A percentile compares a stretch with the other conserved stretches of the same genome.
Evolutionary conservation across 192 early-diverging fungal species (phyloP).

Genomic region (Gaertneriomyces sp.): DNA sequence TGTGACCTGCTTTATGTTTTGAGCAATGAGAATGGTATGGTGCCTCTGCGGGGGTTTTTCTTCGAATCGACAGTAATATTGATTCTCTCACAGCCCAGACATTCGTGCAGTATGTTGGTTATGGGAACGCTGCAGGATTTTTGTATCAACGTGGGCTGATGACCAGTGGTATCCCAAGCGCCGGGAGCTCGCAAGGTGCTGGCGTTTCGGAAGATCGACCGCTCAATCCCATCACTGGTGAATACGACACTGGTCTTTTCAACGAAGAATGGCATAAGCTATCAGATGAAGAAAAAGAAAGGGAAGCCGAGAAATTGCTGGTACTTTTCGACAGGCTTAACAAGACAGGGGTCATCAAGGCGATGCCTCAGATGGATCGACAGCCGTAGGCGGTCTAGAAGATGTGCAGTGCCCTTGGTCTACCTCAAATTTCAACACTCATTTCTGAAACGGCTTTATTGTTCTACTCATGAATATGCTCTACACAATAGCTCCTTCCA

Average conservation of each 20-base stretch:
- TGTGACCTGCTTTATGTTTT: constrained; percentile 65
- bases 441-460: too few species aligned
- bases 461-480: too few species aligned
- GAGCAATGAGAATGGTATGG: constrained; percentile 67
- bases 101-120: constrained; percentile 75
- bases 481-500: too few species aligned
- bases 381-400: neutral
- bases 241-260: constrained; percentile 39
- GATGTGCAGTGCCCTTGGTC: too few species aligned
- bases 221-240: constrained; percentile 91
- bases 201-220: constrained; percentile 10
- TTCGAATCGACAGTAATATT: constrained; percentile 1
- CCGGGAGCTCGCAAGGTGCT: neutral
- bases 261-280: constrained; percentile 67
- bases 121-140: constrained; percentile 92
- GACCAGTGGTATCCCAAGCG: neutral
- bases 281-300: constrained; percentile 96
- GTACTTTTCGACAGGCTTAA: constrained; percentile 93
- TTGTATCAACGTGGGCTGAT: constrained; percentile 66
- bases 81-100: constrained; percentile 45
- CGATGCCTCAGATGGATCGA: constrained; percentile 34
- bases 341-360: constrained; percentile 84
- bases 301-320: constrained; percentile 87
- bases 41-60: neutral
- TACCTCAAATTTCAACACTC: too few species aligned